Evolutionary conservation across 2,329 filamentous ascomycete genomes (phyloP).

Genomic region (Pyricularia sp.): DNA sequence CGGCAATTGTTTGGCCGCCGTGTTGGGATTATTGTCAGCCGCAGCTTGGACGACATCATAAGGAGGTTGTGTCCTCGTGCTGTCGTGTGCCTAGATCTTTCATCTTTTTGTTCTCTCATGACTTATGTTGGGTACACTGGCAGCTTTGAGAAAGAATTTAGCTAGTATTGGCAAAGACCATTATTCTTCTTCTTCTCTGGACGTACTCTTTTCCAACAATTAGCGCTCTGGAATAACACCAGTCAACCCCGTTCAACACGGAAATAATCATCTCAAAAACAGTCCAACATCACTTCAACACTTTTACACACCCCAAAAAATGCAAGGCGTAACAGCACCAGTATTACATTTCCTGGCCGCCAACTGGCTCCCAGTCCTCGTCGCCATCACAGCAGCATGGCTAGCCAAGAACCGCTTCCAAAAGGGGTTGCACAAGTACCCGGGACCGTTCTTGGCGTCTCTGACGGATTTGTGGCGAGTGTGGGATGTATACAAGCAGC

Average conservation of each 20-base stretch:
- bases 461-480: slow-evolving; percentile 68
- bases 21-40: neutral
- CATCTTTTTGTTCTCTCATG: no score
- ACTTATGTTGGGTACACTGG: no score
- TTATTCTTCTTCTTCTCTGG: no score
- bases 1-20: neutral
- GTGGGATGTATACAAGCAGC: slow-evolving; percentile 53
- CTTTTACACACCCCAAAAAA: slow-evolving; percentile 1
- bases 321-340: slow-evolving; percentile 22
- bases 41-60: neutral
- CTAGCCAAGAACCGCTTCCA: slow-evolving; percentile 39
- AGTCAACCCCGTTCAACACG: neutral
- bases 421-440: slow-evolving; percentile 58
- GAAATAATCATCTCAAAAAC: neutral
- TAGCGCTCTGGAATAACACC: no score
- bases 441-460: slow-evolving; percentile 60
- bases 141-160: no score
- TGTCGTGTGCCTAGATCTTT: neutral
- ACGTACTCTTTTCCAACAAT: neutral
- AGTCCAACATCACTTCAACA: neutral
- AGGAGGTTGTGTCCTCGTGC: neutral
- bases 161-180: no score
- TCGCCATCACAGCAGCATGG: slow-evolving; percentile 25
- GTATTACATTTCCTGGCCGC: slow-evolving; percentile 24
- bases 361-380: slow-evolving; percentile 32